These are phyloP conservation scores for Pythium diclinum DNA, from an alignment of 352 stramenopile genomes.

Conservation along the genomic window DNA sequence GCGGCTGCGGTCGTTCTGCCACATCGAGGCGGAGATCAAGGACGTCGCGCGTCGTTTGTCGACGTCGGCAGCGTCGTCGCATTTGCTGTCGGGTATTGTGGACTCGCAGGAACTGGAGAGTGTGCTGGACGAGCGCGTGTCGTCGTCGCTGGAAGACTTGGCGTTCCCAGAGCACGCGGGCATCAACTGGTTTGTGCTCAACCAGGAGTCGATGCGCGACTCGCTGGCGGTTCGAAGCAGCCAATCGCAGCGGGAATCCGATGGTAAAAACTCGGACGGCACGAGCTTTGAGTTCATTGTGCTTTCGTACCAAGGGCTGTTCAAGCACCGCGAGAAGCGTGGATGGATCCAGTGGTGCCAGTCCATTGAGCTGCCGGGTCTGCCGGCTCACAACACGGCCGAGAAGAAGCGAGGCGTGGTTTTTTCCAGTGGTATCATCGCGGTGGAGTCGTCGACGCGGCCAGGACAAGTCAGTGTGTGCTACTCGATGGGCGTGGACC, in stretches of 20 bases:
- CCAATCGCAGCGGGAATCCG: background rate
- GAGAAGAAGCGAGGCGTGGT: constrained; percentile 13
- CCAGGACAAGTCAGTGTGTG: constrained; percentile 17
- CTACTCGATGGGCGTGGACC: constrained; percentile 22
- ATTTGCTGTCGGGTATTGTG: constrained; percentile 13
- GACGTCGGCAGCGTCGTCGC: background rate
- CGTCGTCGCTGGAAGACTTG: constrained; percentile 6
- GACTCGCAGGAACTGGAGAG: constrained; percentile 15
- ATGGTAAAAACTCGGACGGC: background rate
- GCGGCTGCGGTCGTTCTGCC: constrained; percentile 21
- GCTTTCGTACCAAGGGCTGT: constrained; percentile 27
- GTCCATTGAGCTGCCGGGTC: constrained; percentile 26
- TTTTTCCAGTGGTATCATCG: constrained; percentile 24
- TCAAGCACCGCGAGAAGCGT: constrained; percentile 23
- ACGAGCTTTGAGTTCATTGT: constrained; percentile 17
- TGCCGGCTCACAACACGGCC: background rate
- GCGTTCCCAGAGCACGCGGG: constrained; percentile 13
- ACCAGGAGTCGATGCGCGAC: constrained; percentile 5
- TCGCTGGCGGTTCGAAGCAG: background rate
- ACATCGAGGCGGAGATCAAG: constrained; percentile 22
- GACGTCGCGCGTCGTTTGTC: constrained; percentile 13
- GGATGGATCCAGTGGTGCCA: constrained; percentile 31
- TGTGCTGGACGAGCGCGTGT: constrained; percentile 1
- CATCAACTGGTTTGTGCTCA: constrained; percentile 23
- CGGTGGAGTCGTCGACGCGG: constrained; percentile 21